A percentile compares a stretch with the other conserved stretches of the same genome.
phyloP scores from a whole-genome alignment of 371 early-diverging fungal genomes.

The Mortierella sp. region DNA sequence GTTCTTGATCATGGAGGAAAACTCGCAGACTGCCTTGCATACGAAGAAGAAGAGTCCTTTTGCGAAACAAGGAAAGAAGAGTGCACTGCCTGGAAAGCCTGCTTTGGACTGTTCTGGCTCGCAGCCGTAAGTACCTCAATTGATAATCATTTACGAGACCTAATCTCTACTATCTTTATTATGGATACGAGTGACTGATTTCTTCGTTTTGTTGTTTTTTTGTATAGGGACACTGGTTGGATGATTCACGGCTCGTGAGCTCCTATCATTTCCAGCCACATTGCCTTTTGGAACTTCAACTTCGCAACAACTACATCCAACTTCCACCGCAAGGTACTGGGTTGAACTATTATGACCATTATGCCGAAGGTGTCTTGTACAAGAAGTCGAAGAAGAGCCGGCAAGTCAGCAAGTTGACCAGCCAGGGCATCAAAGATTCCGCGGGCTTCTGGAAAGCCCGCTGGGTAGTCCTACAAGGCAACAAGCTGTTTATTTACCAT shows the following conservation, averaged over 20 bases:
- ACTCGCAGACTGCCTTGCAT: conserved; percentile 8
- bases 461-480: conserved; percentile 51
- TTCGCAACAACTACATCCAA: conserved; percentile 35
- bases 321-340: conserved; percentile 30
- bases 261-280: conserved; percentile 40
- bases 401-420: conserved; percentile 12
- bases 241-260: conserved; percentile 38
- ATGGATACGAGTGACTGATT: neutral
- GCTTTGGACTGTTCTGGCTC: conserved; percentile 48
- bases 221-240: conserved; percentile 48
- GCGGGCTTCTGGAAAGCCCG: conserved; percentile 42
- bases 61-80: conserved; percentile 8
- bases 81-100: conserved; percentile 39
- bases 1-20: conserved; percentile 30
- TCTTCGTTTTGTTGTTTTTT: neutral
- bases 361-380: conserved; percentile 45
- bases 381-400: conserved; percentile 40
- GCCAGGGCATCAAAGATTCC: conserved; percentile 15
- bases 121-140: conserved; percentile 31
- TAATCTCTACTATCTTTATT: neutral
- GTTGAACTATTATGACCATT: conserved; percentile 36
- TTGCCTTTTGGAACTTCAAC: conserved; percentile 40
- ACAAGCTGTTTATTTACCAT: conserved; percentile 24
- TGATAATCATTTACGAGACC: no score
- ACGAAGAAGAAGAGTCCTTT: neutral